These are phyloP conservation scores for Ustilago curta DNA, from an alignment of 1,284 basidiomycete genomes.

Conservation along the genomic window DNA sequence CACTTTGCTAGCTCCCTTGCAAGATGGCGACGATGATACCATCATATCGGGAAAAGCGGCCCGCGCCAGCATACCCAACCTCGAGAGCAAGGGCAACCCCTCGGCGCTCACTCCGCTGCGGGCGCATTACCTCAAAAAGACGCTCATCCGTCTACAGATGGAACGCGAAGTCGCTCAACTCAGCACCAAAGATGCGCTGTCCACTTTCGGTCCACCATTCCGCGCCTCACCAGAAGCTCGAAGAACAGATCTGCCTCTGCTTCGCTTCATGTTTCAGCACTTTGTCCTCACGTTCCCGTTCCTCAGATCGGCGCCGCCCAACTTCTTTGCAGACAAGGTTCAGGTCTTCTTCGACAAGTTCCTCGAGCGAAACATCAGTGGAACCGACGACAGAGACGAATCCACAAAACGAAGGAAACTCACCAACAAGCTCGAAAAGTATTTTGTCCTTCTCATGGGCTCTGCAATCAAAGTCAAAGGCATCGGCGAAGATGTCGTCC, in stretches of 20 bases:
- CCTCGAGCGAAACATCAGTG: conserved; percentile 62
- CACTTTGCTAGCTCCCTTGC: conserved; percentile 37
- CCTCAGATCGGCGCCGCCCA: conserved; percentile 63
- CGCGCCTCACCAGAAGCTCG: conserved; percentile 45
- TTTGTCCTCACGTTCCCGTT: conserved; percentile 69
- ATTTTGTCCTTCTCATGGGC: conserved; percentile 59
- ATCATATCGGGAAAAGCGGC: conserved; percentile 38
- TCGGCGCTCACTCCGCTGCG: conserved; percentile 80
- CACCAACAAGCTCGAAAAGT: conserved; percentile 54
- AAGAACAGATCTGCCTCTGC: conserved; percentile 57
- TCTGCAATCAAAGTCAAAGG: conserved; percentile 59
- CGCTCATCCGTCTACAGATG: conserved; percentile 85
- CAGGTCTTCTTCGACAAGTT: conserved; percentile 67
- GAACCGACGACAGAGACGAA: conserved; percentile 57
- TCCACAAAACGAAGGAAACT: conserved; percentile 55
- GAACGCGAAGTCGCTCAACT: conserved; percentile 72
- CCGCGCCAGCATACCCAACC: conserved; percentile 36
- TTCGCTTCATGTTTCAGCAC: conserved; percentile 67
- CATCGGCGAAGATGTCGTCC: conserved; percentile 62
- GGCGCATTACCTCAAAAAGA: conserved; percentile 94
- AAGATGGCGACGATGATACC: conserved; percentile 15
- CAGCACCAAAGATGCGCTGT: conserved; percentile 61
- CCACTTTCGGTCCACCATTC: conserved; percentile 68
- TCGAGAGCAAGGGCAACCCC: conserved; percentile 37
- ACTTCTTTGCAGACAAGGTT: conserved; percentile 68